These are phyloP conservation scores for Exophiala xenobiotica DNA, from an alignment of 2,329 filamentous ascomycete genomes.

Conservation along the genomic window DNA sequence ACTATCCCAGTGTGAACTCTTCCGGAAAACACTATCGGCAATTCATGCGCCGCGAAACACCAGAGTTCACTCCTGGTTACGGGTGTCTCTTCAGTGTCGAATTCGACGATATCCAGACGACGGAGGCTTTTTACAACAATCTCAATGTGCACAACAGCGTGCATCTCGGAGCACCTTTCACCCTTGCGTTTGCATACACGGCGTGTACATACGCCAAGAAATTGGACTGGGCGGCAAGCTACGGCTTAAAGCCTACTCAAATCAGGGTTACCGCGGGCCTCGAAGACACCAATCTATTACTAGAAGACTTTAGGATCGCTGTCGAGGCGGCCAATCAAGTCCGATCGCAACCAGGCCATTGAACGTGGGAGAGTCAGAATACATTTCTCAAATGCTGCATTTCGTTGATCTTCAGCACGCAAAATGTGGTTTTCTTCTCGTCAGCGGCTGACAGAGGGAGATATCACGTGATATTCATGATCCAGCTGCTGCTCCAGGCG, in stretches of 20 bases:
- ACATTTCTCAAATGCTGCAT: no score
- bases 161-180: slow-evolving; percentile 25
- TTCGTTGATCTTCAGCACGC: no score
- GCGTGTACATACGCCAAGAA: slow-evolving; percentile 15
- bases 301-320: slow-evolving; percentile 19
- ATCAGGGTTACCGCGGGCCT: slow-evolving; percentile 23
- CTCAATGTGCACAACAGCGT: slow-evolving; percentile 36
- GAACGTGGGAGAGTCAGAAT: no score
- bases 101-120: slow-evolving; percentile 35
- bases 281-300: slow-evolving; percentile 18
- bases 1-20: slow-evolving; percentile 27
- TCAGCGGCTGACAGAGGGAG: no score
- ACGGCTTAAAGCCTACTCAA: slow-evolving; percentile 14
- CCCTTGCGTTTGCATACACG: slow-evolving; percentile 20
- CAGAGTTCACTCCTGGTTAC: slow-evolving; percentile 54
- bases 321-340: slow-evolving; percentile 19
- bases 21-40: slow-evolving; percentile 24
- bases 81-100: slow-evolving; percentile 57
- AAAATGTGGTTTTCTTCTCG: no score
- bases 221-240: slow-evolving; percentile 19
- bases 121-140: slow-evolving; percentile 35
- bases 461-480: no score
- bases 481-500: no score
- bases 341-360: no score
- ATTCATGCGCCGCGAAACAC: slow-evolving; percentile 30